These are phyloP conservation scores for Aspergillus haitiensis DNA, from an alignment of 495 filamentous ascomycete genomes.

Conservation along the genomic window DNA sequence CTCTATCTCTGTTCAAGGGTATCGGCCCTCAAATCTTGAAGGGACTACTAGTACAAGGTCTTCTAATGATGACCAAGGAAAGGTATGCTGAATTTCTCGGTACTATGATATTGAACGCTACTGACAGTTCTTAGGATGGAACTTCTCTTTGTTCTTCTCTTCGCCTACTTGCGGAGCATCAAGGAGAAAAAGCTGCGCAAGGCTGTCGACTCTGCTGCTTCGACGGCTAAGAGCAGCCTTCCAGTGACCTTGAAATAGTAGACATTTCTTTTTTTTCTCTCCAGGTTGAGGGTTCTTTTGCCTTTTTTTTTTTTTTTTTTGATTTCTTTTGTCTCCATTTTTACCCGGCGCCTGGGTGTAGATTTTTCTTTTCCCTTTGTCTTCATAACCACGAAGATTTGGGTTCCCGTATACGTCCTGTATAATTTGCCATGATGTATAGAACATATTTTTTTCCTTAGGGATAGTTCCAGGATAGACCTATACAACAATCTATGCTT, in stretches of 20 bases:
- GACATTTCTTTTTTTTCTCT: slow-evolving; percentile 11
- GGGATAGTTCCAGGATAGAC: slow-evolving; percentile 17
- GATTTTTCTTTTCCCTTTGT: slow-evolving; percentile 18
- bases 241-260: slow-evolving; percentile 47
- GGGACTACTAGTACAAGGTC: slow-evolving; percentile 88
- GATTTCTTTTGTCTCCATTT: slow-evolving; percentile 17
- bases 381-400: slow-evolving; percentile 6
- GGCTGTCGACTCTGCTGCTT: slow-evolving; percentile 50
- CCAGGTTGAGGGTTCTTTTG: slow-evolving; percentile 7
- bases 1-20: slow-evolving; percentile 85
- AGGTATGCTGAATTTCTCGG: slow-evolving; percentile 56
- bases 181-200: slow-evolving; percentile 70
- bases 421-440: slow-evolving; percentile 24
- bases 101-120: slow-evolving; percentile 5
- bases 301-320: slow-evolving; percentile 17
- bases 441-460: slow-evolving; percentile 13
- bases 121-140: slow-evolving; percentile 68
- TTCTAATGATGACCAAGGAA: slow-evolving; percentile 99
- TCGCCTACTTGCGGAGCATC: slow-evolving; percentile 73
- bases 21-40: slow-evolving; percentile 94
- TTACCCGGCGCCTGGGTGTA: slow-evolving; percentile 32
- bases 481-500: slow-evolving; percentile 12
- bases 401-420: slow-evolving; percentile 17
- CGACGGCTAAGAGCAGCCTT: slow-evolving; percentile 44
- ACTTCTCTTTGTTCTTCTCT: slow-evolving; percentile 81